A percentile compares a stretch with the other conserved stretches of the same genome.
Evolutionary conservation across 2,329 filamentous ascomycete genomes (phyloP).

Genomic region (Penicillium sp.): DNA sequence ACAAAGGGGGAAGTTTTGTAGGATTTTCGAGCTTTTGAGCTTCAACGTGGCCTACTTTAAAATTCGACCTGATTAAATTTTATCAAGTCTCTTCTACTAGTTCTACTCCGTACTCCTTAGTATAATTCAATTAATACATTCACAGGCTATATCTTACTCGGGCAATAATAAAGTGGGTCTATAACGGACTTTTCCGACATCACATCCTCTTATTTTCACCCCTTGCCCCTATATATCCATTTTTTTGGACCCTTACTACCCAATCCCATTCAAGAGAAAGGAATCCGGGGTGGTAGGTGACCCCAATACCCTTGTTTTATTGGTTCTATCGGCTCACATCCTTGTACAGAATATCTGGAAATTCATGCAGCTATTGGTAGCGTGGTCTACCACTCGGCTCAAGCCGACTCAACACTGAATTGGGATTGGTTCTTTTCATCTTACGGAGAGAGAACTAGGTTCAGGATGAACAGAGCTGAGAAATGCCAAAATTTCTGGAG

Average conservation of each 20-base stretch:
- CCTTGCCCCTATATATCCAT: neutral
- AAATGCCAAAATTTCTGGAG: slow-evolving; percentile 6
- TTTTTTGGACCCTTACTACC: neutral
- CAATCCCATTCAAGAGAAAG: neutral
- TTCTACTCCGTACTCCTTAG: no score
- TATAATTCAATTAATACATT: no score
- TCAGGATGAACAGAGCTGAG: slow-evolving; percentile 10
- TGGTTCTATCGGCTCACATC: neutral
- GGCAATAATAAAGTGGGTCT: slow-evolving; percentile 12
- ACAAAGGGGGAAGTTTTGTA: neutral
- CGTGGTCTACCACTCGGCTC: neutral
- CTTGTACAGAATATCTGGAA: neutral
- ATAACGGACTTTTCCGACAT: slow-evolving; percentile 6
- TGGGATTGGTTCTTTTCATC: neutral
- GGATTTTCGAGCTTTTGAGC: neutral
- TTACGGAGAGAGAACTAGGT: neutral
- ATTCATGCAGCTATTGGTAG: neutral
- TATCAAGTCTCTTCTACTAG: no score
- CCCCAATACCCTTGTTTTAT: neutral
- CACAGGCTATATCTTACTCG: slow-evolving; percentile 2
- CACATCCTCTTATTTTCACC: neutral
- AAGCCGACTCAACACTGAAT: neutral
- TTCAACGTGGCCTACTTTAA: neutral
- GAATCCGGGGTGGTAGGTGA: neutral
- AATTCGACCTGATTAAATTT: neutral